Conservation (phyloP, 768 basidiomycete genomes). For the Thelephora ganbajun region DNA sequence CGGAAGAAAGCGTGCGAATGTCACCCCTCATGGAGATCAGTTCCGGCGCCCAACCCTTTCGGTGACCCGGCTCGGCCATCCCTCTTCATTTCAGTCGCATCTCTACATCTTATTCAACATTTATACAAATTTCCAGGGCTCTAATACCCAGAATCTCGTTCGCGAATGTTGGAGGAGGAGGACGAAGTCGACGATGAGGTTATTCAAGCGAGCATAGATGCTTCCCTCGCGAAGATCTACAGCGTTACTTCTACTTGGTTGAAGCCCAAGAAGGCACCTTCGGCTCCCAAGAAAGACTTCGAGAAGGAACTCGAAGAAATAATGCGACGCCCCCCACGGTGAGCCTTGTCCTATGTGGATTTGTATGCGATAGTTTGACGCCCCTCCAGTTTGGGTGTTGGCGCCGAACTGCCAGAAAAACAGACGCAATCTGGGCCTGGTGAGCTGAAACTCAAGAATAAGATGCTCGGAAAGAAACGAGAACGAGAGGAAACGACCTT, state of each 20-base stretch:
- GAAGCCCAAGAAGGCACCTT: slow-evolving; percentile 27
- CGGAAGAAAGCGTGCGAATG: too few relatives aligned
- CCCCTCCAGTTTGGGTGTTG: slow-evolving; percentile 53
- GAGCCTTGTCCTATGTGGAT: slow-evolving; percentile 9
- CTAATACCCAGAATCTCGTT: too few relatives aligned
- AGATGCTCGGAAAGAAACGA: slow-evolving; percentile 40
- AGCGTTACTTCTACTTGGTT: slow-evolving; percentile 70
- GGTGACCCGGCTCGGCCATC: too few relatives aligned
- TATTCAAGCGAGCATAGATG: slow-evolving; percentile 72
- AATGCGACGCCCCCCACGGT: slow-evolving; percentile 63
- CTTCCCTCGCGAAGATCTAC: slow-evolving; percentile 66
- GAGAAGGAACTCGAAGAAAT: slow-evolving; percentile 49
- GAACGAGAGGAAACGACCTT: slow-evolving; percentile 23
- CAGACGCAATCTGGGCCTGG: slow-evolving; percentile 34
- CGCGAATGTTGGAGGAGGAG: slow-evolving; percentile 22
- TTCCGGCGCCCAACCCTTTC: too few relatives aligned
- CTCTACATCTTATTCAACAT: too few relatives aligned
- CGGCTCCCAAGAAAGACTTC: slow-evolving; percentile 9
- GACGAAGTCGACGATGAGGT: slow-evolving; percentile 51
- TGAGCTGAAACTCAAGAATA: slow-evolving; percentile 45
- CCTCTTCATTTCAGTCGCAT: too few relatives aligned
- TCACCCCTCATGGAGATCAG: too few relatives aligned
- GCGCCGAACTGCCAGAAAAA: slow-evolving; percentile 44
- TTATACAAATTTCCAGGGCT: too few relatives aligned
- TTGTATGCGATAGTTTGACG: slow-evolving; percentile 5